A percentile compares a stretch with the other conserved stretches of the same genome.
Conservation (phyloP, 1,284 basidiomycete genomes). For the Athelia psychrophila region DNA sequence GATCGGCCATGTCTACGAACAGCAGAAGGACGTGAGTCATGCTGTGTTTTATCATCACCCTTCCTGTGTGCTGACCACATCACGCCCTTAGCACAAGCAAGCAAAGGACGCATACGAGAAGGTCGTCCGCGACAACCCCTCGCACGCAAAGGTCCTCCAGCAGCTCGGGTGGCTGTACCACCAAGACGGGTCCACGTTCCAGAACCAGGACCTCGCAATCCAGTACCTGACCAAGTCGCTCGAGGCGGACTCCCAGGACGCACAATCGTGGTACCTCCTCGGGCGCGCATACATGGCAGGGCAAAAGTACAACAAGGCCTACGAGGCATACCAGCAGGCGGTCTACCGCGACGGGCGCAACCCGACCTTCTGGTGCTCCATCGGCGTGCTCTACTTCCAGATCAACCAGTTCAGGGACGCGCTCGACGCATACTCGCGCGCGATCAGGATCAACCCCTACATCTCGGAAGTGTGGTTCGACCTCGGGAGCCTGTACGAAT, state of each 20-base stretch:
- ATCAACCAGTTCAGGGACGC: slow-evolving; percentile 99
- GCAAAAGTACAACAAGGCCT: slow-evolving; percentile 99
- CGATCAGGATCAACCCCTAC: slow-evolving; percentile 98
- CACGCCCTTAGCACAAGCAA: slow-evolving; percentile 61
- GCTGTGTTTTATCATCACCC: background rate
- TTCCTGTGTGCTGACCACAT: background rate
- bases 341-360: slow-evolving; percentile 98
- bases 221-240: slow-evolving; percentile 92
- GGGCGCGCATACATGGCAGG: slow-evolving; percentile 98
- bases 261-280: slow-evolving; percentile 98
- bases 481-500: slow-evolving; percentile 94
- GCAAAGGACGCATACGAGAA: slow-evolving; percentile 97
- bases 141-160: slow-evolving; percentile 96
- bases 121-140: slow-evolving; percentile 92
- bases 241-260: slow-evolving; percentile 93
- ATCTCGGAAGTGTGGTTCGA: slow-evolving; percentile 99
- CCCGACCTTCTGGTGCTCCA: slow-evolving; percentile 99
- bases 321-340: slow-evolving; percentile 99
- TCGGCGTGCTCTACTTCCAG: slow-evolving; percentile 98
- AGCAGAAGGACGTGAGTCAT: slow-evolving; percentile 84
- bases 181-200: slow-evolving; percentile 91
- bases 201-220: slow-evolving; percentile 94
- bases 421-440: slow-evolving; percentile 96
- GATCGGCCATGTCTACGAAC: slow-evolving; percentile 98
- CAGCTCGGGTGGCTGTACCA: slow-evolving; percentile 98